phyloP scores from a whole-genome alignment of 2,329 filamentous ascomycete species.

The Colletotrichum truncatum region DNA sequence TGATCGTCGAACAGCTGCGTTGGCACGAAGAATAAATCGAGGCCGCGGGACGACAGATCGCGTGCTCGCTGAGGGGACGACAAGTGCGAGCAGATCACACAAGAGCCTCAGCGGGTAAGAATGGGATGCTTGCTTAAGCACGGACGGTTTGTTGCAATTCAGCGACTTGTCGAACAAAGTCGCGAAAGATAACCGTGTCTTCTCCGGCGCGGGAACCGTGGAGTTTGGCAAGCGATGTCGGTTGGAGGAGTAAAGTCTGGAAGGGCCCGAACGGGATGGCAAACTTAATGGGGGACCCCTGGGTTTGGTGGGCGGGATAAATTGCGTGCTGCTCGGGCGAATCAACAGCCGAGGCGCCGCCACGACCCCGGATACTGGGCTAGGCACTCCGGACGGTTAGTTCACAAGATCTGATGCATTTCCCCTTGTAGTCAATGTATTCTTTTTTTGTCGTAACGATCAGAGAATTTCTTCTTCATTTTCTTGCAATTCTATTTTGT shows the following conservation, averaged over 20 bases:
- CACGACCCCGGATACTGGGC: slow-evolving; percentile 23
- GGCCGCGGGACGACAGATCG: slow-evolving; percentile 10
- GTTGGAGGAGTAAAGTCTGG: slow-evolving; percentile 16
- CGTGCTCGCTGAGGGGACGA: slow-evolving; percentile 2
- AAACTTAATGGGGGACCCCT: slow-evolving; percentile 6
- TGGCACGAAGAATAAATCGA: not conserved
- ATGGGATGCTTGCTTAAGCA: slow-evolving; percentile 4
- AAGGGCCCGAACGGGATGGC: slow-evolving; percentile 3
- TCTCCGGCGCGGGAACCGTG: slow-evolving; percentile 14
- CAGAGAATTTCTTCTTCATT: no score
- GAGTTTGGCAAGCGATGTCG: slow-evolving; percentile 11
- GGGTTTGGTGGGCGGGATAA: slow-evolving; percentile 14
- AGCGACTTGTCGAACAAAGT: slow-evolving; percentile 8
- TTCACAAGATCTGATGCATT: no score
- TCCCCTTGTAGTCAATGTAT: no score
- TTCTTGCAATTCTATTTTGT: no score
- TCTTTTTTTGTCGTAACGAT: no score
- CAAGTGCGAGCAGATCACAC: slow-evolving; percentile 7
- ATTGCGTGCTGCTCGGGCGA: slow-evolving; percentile 26
- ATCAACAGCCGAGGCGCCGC: slow-evolving; percentile 26
- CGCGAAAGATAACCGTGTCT: slow-evolving; percentile 8
- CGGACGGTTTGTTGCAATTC: not conserved
- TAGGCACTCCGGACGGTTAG: no score
- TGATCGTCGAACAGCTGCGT: slow-evolving; percentile 1
- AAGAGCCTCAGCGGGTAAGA: not conserved